Evolutionary conservation across 1,284 basidiomycete species (phyloP), one percentile per base, ranked within the genome.

Genomic region (Melanopsichium pennsylvanicum): DNA sequence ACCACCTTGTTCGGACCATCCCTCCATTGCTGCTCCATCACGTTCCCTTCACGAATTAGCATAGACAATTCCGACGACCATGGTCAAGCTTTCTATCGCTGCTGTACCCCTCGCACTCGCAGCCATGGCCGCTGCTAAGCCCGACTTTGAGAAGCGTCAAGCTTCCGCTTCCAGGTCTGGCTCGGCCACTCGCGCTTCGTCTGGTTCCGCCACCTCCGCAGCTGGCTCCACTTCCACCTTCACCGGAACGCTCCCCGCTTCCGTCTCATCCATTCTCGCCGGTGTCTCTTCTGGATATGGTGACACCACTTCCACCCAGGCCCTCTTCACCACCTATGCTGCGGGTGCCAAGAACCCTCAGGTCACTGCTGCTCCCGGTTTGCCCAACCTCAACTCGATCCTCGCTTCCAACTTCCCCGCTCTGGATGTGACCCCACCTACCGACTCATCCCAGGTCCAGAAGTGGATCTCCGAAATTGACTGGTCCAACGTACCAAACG

Each of bases 401-500:
- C 42, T 61, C 16, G 50, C 54, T 9, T 32, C 76, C 23, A 85
- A 86, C 74, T 94, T 91, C 81, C 91, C 91, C 2, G 40, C 86
- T 0, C 83, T 91, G 21, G 91, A 93, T 80, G 82, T 82, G 27
- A 78, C 84, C 2, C 90, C 91, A 16, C 87, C 88, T 0, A 86
- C 84, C 6, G 85, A 90, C 82, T 88, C 88, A 7, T 81, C 86
- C 9, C 82, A 88, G 76, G 90, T 92, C 7, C 84, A 89, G 77
- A 83, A 85, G 75, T 92, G 91, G 90, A 86, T 90, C 33, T 63
- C 85, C 46, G 86, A 88, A 21, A 84, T 92, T 38, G 84, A 91
- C 9, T 84, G 85, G 47, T 70, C 72, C 62, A 70, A 87, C 70
- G 89, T 91, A 57, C 91, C 92, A 8, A 77, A 87, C 68, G 79